Percentiles rank a stretch among this genome's conserved stretches.
Evolutionary conservation across 2,329 filamentous ascomycete species (phyloP).

Genomic region (Colletotrichum karsti): DNA sequence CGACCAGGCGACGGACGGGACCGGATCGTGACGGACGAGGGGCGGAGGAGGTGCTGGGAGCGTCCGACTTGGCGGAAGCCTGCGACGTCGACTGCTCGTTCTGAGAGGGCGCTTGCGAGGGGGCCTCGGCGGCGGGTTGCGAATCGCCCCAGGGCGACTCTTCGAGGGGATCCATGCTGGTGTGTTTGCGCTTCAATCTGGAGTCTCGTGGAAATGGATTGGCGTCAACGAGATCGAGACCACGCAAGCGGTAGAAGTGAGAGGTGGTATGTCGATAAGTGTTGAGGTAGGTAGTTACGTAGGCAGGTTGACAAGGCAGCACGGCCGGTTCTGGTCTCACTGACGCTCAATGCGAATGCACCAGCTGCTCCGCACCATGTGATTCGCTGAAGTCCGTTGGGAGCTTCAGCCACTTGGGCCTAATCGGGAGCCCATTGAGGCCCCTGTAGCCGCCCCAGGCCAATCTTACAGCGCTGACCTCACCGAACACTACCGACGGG

Average conservation of each 20-base stretch:
- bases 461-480: background rate
- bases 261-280: constrained; percentile 12
- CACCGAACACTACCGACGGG: background rate
- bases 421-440: background rate
- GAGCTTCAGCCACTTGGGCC: constrained; percentile 20
- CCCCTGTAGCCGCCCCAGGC: background rate
- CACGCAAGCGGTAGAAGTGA: background rate
- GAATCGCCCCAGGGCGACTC: constrained; percentile 65
- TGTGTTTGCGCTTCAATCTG: background rate
- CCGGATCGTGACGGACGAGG: constrained; percentile 53
- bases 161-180: constrained; percentile 56
- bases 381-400: constrained; percentile 13
- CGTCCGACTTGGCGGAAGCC: constrained; percentile 38
- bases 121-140: constrained; percentile 39
- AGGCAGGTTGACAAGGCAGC: constrained; percentile 12
- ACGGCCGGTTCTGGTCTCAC: constrained; percentile 18
- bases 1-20: constrained; percentile 68
- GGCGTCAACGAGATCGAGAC: background rate
- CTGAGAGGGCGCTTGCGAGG: constrained; percentile 42
- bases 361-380: constrained; percentile 22
- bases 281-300: constrained; percentile 20
- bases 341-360: constrained; percentile 1
- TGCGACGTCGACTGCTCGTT: constrained; percentile 35
- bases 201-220: background rate
- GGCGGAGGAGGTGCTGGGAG: constrained; percentile 37